Conservation (phyloP, 2,329 filamentous ascomycete genomes). For the Fusarium dlaminii region DNA sequence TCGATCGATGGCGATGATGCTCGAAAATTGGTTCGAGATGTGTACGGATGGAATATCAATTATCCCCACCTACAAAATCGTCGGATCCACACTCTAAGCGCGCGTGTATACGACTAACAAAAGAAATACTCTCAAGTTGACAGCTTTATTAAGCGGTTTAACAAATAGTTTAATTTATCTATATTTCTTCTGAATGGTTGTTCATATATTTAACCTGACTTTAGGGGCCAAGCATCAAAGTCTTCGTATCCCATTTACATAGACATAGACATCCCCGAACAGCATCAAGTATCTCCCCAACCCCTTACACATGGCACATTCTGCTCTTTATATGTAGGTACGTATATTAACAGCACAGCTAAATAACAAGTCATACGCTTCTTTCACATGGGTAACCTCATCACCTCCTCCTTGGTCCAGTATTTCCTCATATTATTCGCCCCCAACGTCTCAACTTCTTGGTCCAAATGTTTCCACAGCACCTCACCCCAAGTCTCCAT, state of each 20-base stretch:
- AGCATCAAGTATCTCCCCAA: not conserved
- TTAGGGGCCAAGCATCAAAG: rapidly evolving
- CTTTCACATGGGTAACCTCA: conserved; percentile 70
- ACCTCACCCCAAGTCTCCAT: conserved; percentile 84
- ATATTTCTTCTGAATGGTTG: no score
- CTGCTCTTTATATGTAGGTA: conserved; percentile 1
- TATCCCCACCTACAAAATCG: not conserved
- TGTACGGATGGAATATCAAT: not conserved
- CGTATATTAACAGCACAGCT: not conserved
- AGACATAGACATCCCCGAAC: not conserved
- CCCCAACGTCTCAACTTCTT: conserved; percentile 80
- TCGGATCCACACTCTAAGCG: not conserved
- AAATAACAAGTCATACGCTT: not conserved
- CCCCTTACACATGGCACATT: not conserved
- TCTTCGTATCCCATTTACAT: not conserved
- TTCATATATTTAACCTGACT: not conserved
- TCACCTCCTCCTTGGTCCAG: conserved; percentile 82
- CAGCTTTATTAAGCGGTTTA: no score
- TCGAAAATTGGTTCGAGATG: conserved; percentile 29
- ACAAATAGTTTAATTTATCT: no score
- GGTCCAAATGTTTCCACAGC: conserved; percentile 83
- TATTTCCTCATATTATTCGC: conserved; percentile 87
- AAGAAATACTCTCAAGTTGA: not conserved
- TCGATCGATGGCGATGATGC: conserved; percentile 37
- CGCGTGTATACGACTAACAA: not conserved